Percentiles rank a stretch among this genome's conserved stretches.
Evolutionary conservation across 2,329 filamentous ascomycete species (phyloP).

Genomic region (Rutstroemia sydowiana): DNA sequence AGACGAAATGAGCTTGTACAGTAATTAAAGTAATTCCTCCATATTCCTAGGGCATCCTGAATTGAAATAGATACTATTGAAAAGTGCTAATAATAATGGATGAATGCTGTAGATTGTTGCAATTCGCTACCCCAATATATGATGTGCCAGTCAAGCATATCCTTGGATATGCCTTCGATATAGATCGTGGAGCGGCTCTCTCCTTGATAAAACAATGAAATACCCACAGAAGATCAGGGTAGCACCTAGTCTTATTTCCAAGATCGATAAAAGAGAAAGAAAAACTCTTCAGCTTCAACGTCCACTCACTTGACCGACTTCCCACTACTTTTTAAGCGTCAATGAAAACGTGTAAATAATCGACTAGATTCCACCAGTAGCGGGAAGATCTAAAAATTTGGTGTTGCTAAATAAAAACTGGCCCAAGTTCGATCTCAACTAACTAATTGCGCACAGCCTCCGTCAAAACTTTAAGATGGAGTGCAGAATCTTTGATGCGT

Average conservation of each 20-base stretch:
- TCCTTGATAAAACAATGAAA: background rate
- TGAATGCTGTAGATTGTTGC: too few relatives aligned
- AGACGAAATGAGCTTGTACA: too few relatives aligned
- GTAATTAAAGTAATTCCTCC: too few relatives aligned
- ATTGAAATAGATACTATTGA: too few relatives aligned
- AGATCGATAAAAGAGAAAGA: background rate
- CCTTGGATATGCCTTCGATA: background rate
- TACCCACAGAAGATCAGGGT: background rate
- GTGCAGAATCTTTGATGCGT: too few relatives aligned
- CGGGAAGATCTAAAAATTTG: background rate
- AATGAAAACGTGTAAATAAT: background rate
- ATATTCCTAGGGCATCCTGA: too few relatives aligned
- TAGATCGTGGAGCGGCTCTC: background rate
- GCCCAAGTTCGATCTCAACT: background rate
- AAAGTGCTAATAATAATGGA: too few relatives aligned
- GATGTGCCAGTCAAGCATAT: background rate
- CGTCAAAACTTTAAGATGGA: background rate
- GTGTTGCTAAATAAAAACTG: background rate
- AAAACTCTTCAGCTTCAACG: background rate
- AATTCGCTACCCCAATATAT: too few relatives aligned
- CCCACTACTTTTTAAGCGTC: too few relatives aligned
- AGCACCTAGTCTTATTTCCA: background rate
- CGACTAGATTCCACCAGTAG: background rate
- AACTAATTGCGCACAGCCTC: background rate
- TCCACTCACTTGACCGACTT: too few relatives aligned